Percentiles rank a stretch among this genome's conserved stretches.
phyloP scores from a whole-genome alignment of 2,329 filamentous ascomycete genomes.

The Fulvia fulva region DNA sequence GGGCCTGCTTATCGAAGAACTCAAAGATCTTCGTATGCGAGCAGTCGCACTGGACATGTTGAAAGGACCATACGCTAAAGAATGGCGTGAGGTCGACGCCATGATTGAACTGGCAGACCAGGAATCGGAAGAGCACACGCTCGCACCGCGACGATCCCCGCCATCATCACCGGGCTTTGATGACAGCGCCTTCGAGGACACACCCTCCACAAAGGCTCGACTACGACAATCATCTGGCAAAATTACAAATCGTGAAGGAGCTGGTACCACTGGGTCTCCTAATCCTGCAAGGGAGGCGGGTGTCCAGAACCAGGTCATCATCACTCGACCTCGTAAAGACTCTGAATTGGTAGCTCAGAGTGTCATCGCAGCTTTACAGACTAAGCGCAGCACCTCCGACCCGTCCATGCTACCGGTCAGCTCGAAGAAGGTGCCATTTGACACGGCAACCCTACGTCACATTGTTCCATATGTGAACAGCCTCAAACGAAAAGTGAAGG shows the following conservation, averaged over 20 bases:
- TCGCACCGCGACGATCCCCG: slow-evolving; percentile 50
- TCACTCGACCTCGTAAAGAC: slow-evolving; percentile 50
- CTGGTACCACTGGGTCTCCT: slow-evolving; percentile 1
- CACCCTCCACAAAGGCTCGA: slow-evolving; percentile 10
- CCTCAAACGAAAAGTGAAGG: slow-evolving; percentile 47
- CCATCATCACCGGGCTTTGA: slow-evolving; percentile 56
- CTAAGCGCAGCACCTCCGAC: slow-evolving; percentile 28
- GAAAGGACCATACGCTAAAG: slow-evolving; percentile 53
- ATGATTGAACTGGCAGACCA: slow-evolving; percentile 79
- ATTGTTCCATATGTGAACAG: slow-evolving; percentile 54
- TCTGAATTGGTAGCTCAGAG: slow-evolving; percentile 58
- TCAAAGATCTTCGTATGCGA: slow-evolving; percentile 71
- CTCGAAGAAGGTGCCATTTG: slow-evolving; percentile 60
- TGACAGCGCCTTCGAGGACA: slow-evolving; percentile 55
- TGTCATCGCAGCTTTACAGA: slow-evolving; percentile 58
- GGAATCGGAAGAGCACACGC: slow-evolving; percentile 55
- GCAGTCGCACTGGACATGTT: slow-evolving; percentile 65
- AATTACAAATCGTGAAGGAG: neutral
- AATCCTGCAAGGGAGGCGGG: neutral
- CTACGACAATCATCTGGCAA: neutral
- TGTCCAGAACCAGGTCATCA: slow-evolving; percentile 21
- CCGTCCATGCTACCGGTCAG: slow-evolving; percentile 23
- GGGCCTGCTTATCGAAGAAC: slow-evolving; percentile 74
- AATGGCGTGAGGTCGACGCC: slow-evolving; percentile 80
- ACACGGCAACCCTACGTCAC: slow-evolving; percentile 60